These are phyloP conservation scores for Sarcomyxa edulis DNA, from an alignment of 768 basidiomycete genomes.

Conservation along the genomic window DNA sequence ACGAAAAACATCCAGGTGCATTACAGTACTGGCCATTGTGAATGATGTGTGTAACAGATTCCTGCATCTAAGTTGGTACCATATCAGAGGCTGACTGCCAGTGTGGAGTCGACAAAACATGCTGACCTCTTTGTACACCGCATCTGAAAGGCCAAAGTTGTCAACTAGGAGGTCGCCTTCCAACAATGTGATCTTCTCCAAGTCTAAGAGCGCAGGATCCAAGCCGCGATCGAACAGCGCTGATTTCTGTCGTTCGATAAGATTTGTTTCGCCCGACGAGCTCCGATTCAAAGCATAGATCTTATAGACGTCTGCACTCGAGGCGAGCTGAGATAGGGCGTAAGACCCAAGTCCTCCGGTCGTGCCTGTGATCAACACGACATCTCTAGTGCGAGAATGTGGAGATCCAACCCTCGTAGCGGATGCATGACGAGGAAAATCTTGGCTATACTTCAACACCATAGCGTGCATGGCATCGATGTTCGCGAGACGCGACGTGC, in stretches of 20 bases:
- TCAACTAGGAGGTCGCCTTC: slow-evolving; percentile 10
- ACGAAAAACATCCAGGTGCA: neutral
- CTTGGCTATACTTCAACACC: neutral
- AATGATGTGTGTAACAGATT: slow-evolving; percentile 26
- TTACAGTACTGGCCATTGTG: slow-evolving; percentile 16
- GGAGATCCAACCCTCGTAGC: too few species aligned
- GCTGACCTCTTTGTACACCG: slow-evolving; percentile 12
- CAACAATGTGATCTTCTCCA: slow-evolving; percentile 13
- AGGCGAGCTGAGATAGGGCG: slow-evolving; percentile 17
- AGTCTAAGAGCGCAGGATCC: slow-evolving; percentile 9
- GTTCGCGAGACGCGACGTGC: neutral
- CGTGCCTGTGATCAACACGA: slow-evolving; percentile 19
- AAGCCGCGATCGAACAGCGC: slow-evolving; percentile 14
- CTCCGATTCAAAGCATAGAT: slow-evolving; percentile 28
- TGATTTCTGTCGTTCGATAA: slow-evolving; percentile 11
- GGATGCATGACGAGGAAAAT: neutral
- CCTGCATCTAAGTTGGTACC: slow-evolving; percentile 8
- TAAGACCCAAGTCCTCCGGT: slow-evolving; percentile 21
- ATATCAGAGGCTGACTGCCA: neutral
- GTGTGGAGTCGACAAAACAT: neutral
- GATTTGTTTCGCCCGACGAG: slow-evolving; percentile 1
- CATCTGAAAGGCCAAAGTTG: slow-evolving; percentile 11
- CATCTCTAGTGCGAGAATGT: too few species aligned
- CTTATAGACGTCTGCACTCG: slow-evolving; percentile 19
- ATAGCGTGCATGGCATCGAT: neutral